These are phyloP conservation scores for Fistulifera pelliculosa DNA, from an alignment of 108 stramenopile species.

Conservation along the genomic window DNA sequence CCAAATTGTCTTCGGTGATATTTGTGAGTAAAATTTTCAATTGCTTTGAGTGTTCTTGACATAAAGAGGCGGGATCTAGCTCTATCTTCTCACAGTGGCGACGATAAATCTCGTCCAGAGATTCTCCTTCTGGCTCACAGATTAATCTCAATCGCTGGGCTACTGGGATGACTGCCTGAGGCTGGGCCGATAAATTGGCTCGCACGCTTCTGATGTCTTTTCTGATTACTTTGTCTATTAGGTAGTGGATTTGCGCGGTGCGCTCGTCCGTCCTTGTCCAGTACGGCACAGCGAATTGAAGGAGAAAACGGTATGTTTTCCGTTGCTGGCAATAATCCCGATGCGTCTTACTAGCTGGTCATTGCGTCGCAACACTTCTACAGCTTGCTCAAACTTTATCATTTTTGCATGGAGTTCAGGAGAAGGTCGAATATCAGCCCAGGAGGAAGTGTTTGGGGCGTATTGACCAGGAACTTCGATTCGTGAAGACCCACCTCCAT, in stretches of 20 bases:
- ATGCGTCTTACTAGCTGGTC: constrained; percentile 63
- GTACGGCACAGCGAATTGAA: constrained; percentile 82
- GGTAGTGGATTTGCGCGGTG: constrained; percentile 57
- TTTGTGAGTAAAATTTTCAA: constrained; percentile 9
- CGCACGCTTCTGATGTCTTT: constrained; percentile 42
- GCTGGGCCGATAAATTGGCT: constrained; percentile 50
- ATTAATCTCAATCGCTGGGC: constrained; percentile 80
- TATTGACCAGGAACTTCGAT: constrained; percentile 89
- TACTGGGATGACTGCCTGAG: constrained; percentile 70
- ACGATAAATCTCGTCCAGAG: constrained; percentile 50
- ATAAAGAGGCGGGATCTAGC: not conserved
- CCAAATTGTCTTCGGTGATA: constrained; percentile 13
- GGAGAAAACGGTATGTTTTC: constrained; percentile 56
- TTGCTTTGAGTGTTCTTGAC: constrained; percentile 5
- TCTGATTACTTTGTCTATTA: constrained; percentile 56
- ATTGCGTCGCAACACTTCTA: constrained; percentile 52
- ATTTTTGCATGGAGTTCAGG: constrained; percentile 82
- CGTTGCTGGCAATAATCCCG: constrained; percentile 79
- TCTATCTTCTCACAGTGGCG: not conserved
- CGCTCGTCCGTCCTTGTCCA: constrained; percentile 79
- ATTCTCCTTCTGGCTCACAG: constrained; percentile 36
- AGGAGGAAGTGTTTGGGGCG: constrained; percentile 42
- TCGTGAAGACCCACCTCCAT: constrained; percentile 61
- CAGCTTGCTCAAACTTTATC: constrained; percentile 48
- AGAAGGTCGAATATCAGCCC: constrained; percentile 50